Base-by-base conservation (phyloP, 192 early-diverging fungal genomes). In the Backusella luteola region DNA sequence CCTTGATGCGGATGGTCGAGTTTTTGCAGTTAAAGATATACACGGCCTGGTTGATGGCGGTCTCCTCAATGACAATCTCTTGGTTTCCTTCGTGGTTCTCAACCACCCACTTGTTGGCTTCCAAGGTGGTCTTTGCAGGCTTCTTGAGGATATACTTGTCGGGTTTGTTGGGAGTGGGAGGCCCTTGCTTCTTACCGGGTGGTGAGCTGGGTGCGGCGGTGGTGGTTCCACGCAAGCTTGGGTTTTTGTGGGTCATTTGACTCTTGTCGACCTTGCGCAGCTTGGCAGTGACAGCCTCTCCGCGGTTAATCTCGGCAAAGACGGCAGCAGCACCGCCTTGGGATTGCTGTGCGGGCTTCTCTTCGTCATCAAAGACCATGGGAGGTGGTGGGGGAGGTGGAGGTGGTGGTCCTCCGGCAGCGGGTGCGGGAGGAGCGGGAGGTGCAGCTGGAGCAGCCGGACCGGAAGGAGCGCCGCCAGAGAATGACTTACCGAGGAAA, bases 171-270 rank as follows among this genome's bases (percentile, higher is more conserved):
- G 91, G 83, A 0, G 87, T 82, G 9, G 87, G 83, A 26, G 91
- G 87, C 6, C 84, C 84, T 35, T 85, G 78, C 59, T 82, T 84
- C 69, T 86, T 86, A 26, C 56, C 8, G 35, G 73, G 44, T 21
- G 66, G 59, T 34, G 70, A 39, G 29, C 36, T 17, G 6, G 41
- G 32, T 23, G 69, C 80, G n/a, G 95, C 94, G 26, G 87, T 79
- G 38, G 32, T 32, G 32, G 88, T 84, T 42, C 84, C 81, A 38
- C 97, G 91, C 23, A 99, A 82, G 17, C 88, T 87, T 1, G 97
- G 97, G 90, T 99, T 99, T 85, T 99, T 99, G 87, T 99, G 97
- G 15, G 96, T 99, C 97, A 98, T 99, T 83, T 99, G 92, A 74
- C 87, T 90, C 83, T 92, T 94, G 74, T 97, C 96, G 1, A 99